Conservation (phyloP, 176 grass and related monocot genomes). For the Musa acuminata region DNA sequence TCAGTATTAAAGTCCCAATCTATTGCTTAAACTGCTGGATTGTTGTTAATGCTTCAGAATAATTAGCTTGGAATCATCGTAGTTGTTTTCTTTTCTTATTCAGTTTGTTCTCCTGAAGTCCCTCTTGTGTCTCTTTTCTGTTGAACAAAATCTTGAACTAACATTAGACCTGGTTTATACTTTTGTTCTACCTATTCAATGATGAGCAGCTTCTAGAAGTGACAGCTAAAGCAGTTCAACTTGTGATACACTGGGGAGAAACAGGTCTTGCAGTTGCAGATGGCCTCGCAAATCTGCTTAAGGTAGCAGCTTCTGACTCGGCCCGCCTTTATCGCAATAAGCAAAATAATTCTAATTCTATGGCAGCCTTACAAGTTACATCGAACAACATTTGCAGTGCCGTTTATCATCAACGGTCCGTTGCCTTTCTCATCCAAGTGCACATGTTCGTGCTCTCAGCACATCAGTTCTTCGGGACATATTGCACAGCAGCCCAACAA, state of each 20-base stretch:
- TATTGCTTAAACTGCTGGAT: background rate
- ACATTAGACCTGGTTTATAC: background rate
- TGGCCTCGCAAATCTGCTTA: conserved; percentile 90
- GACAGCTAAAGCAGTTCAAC: conserved; percentile 84
- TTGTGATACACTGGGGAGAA: conserved; percentile 83
- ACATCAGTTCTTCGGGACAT: conserved; percentile 82
- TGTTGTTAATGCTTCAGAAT: background rate
- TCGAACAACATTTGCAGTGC: conserved; percentile 56
- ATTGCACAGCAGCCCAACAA: conserved; percentile 35
- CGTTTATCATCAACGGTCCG: conserved; percentile 85
- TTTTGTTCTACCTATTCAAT: background rate
- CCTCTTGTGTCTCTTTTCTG: background rate
- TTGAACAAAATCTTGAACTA: no score
- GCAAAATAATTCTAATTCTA: background rate
- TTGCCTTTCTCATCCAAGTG: conserved; percentile 90
- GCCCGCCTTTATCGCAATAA: background rate
- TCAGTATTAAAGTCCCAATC: background rate
- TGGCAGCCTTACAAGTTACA: background rate
- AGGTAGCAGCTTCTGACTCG: conserved; percentile 34
- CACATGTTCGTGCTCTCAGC: conserved; percentile 87
- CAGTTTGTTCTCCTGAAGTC: conserved; percentile 3
- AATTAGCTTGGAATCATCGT: background rate
- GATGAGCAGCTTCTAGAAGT: conserved; percentile 72
- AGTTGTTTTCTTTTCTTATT: background rate
- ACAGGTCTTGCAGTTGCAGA: conserved; percentile 72